Evolutionary conservation across 208 protist species (phyloP), one percentile per base, ranked within the genome.

Genomic region (Acanthamoeba castellanii): DNA sequence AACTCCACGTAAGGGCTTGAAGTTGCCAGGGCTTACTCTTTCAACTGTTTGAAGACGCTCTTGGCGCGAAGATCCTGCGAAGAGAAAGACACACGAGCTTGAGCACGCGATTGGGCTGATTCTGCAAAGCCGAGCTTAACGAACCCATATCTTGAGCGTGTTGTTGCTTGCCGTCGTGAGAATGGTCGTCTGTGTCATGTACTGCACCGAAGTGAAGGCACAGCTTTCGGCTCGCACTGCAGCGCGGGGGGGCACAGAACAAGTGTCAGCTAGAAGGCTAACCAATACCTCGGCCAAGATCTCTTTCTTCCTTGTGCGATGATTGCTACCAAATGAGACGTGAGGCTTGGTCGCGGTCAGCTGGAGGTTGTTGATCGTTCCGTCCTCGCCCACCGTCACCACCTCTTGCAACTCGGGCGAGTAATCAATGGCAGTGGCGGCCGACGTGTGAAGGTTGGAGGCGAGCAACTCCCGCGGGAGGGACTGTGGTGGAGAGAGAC

Each of bases 101-200:
- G 37, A 42, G 37, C 37, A 42, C 3, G 37, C 2, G 37, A 1
- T 42, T 42, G 2, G 37, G 37, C 37, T 42, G 3, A 42, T 42
- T 42, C 2, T 3, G 37, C 3, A 42, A 42, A 42, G 37, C n/a
- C n/a, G n/a, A n/a, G 37, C 37, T 1, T 42, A 42, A 55, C 68
- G 22, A 59, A 85, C 76, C 76, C 76, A 85, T 7, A 59, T 85
- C 76, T 85, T 85, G 8, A 85, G 34, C 7, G 76, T 85, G 76
- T 85, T 85, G 47, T 85, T 85, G 22, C 45, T 85, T 7, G 76
- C 76, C 22, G 76, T 85, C 5, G 76, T 85, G 47, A 85, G 76
- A 32, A 85, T 57, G 18, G 76, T 59, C 8, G 76, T 34, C 47
- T 22, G 76, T 7, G 45, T 85, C 76, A 85, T 59, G 76, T 34